These are phyloP conservation scores for Monascus ruber DNA, from an alignment of 2,329 filamentous ascomycete genomes.

Conservation along the genomic window DNA sequence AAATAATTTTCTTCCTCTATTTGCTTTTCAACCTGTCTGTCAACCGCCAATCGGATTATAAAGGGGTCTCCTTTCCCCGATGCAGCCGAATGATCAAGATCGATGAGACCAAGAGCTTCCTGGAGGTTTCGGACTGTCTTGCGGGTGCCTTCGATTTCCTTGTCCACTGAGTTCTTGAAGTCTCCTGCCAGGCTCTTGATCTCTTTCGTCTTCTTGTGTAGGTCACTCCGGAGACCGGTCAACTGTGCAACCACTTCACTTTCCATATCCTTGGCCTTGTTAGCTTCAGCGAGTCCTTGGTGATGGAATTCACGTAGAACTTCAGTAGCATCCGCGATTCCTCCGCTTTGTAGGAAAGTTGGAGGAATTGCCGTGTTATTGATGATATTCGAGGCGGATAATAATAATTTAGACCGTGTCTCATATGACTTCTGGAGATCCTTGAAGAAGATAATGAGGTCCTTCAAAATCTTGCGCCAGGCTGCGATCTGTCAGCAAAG, in stretches of 20 bases:
- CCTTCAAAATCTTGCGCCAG: slow-evolving; percentile 92
- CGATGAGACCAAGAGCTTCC: slow-evolving; percentile 66
- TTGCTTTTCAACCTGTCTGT: slow-evolving; percentile 82
- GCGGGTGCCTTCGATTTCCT: slow-evolving; percentile 78
- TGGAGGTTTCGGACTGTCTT: slow-evolving; percentile 71
- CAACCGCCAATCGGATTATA: slow-evolving; percentile 71
- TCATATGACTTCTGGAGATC: slow-evolving; percentile 89
- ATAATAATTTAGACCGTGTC: slow-evolving; percentile 64
- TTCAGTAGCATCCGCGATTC: slow-evolving; percentile 76
- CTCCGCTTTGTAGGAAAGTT: slow-evolving; percentile 66
- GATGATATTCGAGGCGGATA: slow-evolving; percentile 73
- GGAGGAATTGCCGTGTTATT: slow-evolving; percentile 67
- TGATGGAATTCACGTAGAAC: slow-evolving; percentile 76
- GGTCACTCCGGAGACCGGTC: slow-evolving; percentile 71
- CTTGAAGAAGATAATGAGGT: slow-evolving; percentile 84
- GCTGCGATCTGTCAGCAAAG: slow-evolving; percentile 40
- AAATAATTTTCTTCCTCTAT: slow-evolving; percentile 96
- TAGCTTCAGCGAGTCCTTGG: slow-evolving; percentile 64
- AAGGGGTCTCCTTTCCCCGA: slow-evolving; percentile 88
- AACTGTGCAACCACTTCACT: slow-evolving; percentile 82
- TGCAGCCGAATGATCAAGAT: slow-evolving; percentile 62
- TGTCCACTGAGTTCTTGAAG: slow-evolving; percentile 94
- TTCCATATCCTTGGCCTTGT: slow-evolving; percentile 83
- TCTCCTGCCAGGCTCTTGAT: slow-evolving; percentile 89
- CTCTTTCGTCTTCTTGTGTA: slow-evolving; percentile 95